phyloP scores from a whole-genome alignment of 192 early-diverging fungal species.

The Coemansia sp. region DNA sequence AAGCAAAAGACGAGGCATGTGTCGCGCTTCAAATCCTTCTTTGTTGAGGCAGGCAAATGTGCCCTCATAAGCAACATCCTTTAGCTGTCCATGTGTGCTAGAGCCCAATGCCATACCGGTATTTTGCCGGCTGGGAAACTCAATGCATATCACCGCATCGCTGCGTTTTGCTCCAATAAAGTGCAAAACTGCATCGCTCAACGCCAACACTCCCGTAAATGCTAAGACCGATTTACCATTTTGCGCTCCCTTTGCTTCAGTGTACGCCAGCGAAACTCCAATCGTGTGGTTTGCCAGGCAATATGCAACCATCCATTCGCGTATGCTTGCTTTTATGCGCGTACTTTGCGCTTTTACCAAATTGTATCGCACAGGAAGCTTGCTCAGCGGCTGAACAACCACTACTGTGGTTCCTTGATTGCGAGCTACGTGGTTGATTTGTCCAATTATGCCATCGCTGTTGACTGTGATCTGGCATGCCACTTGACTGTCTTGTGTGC shows the following conservation, averaged over 20 bases:
- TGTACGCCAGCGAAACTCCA: conserved; percentile 9
- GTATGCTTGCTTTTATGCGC: conserved; percentile 17
- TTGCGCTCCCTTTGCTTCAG: neutral
- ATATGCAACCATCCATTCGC: conserved; percentile 23
- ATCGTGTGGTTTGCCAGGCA: conserved; percentile 28
- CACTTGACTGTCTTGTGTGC: conserved; percentile 4
- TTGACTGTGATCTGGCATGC: conserved; percentile 24
- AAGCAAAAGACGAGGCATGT: conserved; percentile 10
- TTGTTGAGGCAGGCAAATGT: conserved; percentile 9
- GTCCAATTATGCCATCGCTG: neutral
- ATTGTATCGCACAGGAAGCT: conserved; percentile 33
- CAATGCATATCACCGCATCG: conserved; percentile 2
- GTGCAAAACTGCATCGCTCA: conserved; percentile 10
- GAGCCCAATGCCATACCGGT: neutral
- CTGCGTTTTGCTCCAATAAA: conserved; percentile 11
- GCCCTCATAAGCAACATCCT: conserved; percentile 24
- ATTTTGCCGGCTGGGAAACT: conserved; percentile 4
- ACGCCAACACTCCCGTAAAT: conserved; percentile 11
- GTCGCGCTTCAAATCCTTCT: conserved; percentile 6
- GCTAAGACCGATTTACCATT: neutral
- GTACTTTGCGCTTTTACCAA: conserved; percentile 24
- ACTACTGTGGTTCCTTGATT: conserved; percentile 29
- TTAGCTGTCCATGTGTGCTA: neutral
- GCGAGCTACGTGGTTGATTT: conserved; percentile 11
- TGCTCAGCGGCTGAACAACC: conserved; percentile 32